phyloP scores from a whole-genome alignment of 1,139 yeast species.

The Martiniozyma asiatica region DNA sequence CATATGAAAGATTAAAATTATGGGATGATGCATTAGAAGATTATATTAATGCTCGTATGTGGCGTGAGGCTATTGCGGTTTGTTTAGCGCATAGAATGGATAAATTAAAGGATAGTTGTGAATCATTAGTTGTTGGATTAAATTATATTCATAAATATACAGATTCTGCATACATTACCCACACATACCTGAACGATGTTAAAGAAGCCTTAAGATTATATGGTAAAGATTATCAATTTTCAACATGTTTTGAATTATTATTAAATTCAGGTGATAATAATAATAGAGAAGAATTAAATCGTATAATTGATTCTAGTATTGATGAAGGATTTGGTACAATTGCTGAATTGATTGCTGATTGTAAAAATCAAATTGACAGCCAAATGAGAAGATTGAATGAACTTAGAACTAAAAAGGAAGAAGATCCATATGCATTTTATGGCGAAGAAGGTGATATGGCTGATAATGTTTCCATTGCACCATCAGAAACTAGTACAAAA shows the following conservation, averaged over 20 bases:
- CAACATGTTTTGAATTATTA: slow-evolving; percentile 64
- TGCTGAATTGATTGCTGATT: slow-evolving; percentile 86
- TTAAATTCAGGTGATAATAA: slow-evolving; percentile 27
- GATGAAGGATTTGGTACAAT: slow-evolving; percentile 81
- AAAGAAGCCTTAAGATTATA: slow-evolving; percentile 53
- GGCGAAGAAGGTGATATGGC: slow-evolving; percentile 61
- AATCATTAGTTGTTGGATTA: slow-evolving; percentile 45
- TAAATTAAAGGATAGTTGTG: slow-evolving; percentile 34
- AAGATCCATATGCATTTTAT: slow-evolving; percentile 78
- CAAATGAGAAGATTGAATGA: slow-evolving; percentile 80
- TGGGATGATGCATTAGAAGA: slow-evolving; percentile 53
- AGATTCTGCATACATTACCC: slow-evolving; percentile 76
- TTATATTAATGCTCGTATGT: slow-evolving; percentile 57
- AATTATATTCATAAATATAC: slow-evolving; percentile 61
- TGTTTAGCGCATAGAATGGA: slow-evolving; percentile 30
- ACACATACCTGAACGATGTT: slow-evolving; percentile 46
- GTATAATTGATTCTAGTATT: slow-evolving; percentile 58
- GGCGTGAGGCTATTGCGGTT: slow-evolving; percentile 76
- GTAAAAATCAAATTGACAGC: slow-evolving; percentile 71
- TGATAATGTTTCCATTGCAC: slow-evolving; percentile 90
- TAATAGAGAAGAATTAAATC: slow-evolving; percentile 36
- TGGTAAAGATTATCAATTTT: slow-evolving; percentile 68
- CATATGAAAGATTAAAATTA: slow-evolving; percentile 58
- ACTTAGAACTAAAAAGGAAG: slow-evolving; percentile 66
- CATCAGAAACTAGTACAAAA: slow-evolving; percentile 85